These are phyloP conservation scores for Globisporangium nagaii DNA, from an alignment of 352 stramenopile species.

Conservation along the genomic window DNA sequence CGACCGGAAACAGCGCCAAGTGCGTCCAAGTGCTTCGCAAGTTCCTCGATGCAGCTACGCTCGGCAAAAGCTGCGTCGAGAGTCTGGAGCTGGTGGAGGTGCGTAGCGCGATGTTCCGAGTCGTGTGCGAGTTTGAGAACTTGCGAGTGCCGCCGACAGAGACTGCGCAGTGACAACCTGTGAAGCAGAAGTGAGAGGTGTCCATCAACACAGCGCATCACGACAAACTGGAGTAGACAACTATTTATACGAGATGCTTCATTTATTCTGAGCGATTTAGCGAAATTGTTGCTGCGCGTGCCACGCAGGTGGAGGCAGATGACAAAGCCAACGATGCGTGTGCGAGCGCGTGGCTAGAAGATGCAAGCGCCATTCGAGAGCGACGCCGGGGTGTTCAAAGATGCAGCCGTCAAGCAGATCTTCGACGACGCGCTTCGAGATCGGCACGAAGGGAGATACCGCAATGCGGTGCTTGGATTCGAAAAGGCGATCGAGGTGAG, in stretches of 20 bases:
- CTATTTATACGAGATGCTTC: neutral
- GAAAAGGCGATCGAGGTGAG: conserved; percentile 44
- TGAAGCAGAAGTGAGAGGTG: neutral
- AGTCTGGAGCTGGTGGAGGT: conserved; percentile 43
- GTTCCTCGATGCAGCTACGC: conserved; percentile 15
- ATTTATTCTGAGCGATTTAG: too few relatives aligned
- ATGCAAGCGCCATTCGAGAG: neutral
- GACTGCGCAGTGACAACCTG: neutral
- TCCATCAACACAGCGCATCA: neutral
- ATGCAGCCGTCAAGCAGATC: conserved; percentile 18
- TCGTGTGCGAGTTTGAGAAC: conserved; percentile 53
- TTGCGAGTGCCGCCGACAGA: conserved; percentile 13
- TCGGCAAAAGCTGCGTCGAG: conserved; percentile 23
- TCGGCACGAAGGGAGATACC: conserved; percentile 31
- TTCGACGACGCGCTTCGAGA: conserved; percentile 28
- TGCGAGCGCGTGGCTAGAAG: neutral
- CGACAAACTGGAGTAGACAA: neutral
- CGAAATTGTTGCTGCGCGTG: too few relatives aligned
- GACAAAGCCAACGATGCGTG: neutral
- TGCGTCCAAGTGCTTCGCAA: conserved; percentile 18
- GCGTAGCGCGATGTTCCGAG: conserved; percentile 20
- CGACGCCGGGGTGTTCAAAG: conserved; percentile 8
- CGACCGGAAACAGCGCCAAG: conserved; percentile 28
- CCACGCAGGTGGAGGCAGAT: too few relatives aligned
- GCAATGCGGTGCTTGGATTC: conserved; percentile 27